Percentiles rank a stretch among this genome's conserved stretches.
Conservation (phyloP, 495 filamentous ascomycete species). For the Entonaema liquescens region DNA sequence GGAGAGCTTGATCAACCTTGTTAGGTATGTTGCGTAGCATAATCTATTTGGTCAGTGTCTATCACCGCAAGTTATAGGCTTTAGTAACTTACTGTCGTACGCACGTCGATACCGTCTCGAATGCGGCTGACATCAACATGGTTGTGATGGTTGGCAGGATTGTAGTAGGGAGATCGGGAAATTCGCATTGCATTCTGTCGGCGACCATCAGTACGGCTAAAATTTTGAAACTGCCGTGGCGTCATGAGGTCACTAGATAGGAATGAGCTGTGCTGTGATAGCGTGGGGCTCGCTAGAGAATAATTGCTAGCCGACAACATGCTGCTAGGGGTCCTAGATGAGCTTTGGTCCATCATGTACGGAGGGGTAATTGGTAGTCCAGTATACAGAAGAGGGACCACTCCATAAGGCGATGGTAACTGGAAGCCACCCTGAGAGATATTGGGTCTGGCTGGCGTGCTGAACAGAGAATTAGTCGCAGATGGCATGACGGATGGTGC, state of each 20-base stretch:
- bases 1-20: conserved; percentile 80
- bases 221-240: conserved; percentile 43
- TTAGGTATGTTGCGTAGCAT: conserved; percentile 98
- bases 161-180: conserved; percentile 51
- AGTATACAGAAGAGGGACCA: conserved; percentile 51
- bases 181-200: conserved; percentile 55
- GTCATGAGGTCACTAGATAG: conserved; percentile 31
- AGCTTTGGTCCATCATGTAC: conserved; percentile 51
- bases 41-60: conserved; percentile 62
- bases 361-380: conserved; percentile 38
- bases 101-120: conserved; percentile 71
- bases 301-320: conserved; percentile 44
- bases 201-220: conserved; percentile 44
- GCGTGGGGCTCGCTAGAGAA: conserved; percentile 46
- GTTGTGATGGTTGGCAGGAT: conserved; percentile 65
- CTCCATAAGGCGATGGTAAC: conserved; percentile 42
- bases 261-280: conserved; percentile 36
- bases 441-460: conserved; percentile 51
- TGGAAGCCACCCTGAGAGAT: conserved; percentile 20
- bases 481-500: conserved; percentile 29
- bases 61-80: conserved; percentile 4
- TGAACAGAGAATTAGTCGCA: conserved; percentile 40
- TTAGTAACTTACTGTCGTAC: conserved; percentile 70
- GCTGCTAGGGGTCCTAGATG: conserved; percentile 43
- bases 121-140: conserved; percentile 73